Evolutionary conservation across 2,329 filamentous ascomycete genomes (phyloP), one percentile per base, ranked within the genome.

Genomic region (Diaporthe citrichinensis): DNA sequence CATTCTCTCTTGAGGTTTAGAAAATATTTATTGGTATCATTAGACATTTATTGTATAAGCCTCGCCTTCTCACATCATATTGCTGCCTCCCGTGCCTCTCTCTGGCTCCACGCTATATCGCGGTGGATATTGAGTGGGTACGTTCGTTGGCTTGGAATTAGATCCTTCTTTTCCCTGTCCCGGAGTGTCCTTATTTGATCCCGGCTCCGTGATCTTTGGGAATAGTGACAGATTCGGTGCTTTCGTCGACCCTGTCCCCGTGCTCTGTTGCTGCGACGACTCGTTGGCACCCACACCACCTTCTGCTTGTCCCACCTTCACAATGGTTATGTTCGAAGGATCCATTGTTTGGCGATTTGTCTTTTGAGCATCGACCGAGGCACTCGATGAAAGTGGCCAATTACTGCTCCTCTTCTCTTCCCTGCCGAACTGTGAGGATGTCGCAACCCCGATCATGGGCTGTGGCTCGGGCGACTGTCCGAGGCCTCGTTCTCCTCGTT

Each of bases 361-460:
- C 20, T 55, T 28, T 53, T 73, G 31, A n/a, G 58, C 31, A 23
- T 39, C 23, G 20, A 23, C 25, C 39, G 23, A n/a, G 23, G 39
- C 17, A 14, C 23, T 53, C 9, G 65, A 68, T n/a, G 65, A 68
- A 20, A 68, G 46, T 39, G 65, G 65, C 65, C 65, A 68, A 28
- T 68, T 68, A 28, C 65, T 68, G 9, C 65, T 53, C 46, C 65
- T 68, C n/a, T 68, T 72, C 20, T 17, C 44, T 25, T 74, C 61
- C 10, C 25, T 68, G 55, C 39, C 31, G 25, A 57, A 46, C 34
- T 46, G 58, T 23, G 59, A 44, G 15, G 72, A 67, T 31, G 72
- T 41, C 31, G 59, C 49, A 17, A 55, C 39, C 14, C 44, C 53
- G n/a, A 67, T 51, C 49, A 34, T 65, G 17, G 59, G 25, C 25